phyloP scores from a whole-genome alignment of 345 rosid species.

The Euphorbia tirucalli region DNA sequence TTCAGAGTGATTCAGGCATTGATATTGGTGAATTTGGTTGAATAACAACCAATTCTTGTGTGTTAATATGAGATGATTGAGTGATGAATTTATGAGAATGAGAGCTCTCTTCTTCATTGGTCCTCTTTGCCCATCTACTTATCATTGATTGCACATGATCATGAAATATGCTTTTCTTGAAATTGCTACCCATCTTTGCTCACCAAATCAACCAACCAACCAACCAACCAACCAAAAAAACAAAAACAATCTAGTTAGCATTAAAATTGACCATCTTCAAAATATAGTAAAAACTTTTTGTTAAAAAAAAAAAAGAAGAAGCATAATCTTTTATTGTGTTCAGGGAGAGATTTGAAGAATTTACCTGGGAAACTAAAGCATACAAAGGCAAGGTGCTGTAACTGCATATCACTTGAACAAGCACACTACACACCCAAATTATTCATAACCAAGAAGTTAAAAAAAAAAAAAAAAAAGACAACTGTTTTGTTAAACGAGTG shows the following conservation, averaged over 20 bases:
- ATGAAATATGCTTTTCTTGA: slow-evolving; percentile 50
- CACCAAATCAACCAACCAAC: not conserved
- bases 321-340: not conserved
- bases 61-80: not conserved
- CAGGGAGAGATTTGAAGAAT: not conserved
- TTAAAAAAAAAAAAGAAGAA: too few species aligned
- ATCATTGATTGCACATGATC: slow-evolving; percentile 23
- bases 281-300: too few species aligned
- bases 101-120: not conserved
- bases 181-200: slow-evolving; percentile 66
- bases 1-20: not conserved
- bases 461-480: too few species aligned
- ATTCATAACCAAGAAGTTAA: not conserved
- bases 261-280: too few species aligned
- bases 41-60: slow-evolving; percentile 24
- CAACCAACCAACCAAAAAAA: not conserved
- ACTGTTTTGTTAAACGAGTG: too few species aligned
- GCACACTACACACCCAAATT: slow-evolving; percentile 40
- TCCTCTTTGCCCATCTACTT: slow-evolving; percentile 25
- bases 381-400: slow-evolving; percentile 81
- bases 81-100: slow-evolving; percentile 2
- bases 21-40: slow-evolving; percentile 9
- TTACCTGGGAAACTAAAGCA: slow-evolving; percentile 71
- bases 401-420: slow-evolving; percentile 88
- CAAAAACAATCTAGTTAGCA: too few species aligned